These are phyloP conservation scores for Ustilago shanxiensis DNA, from an alignment of 1,284 basidiomycete species.

Conservation along the genomic window DNA sequence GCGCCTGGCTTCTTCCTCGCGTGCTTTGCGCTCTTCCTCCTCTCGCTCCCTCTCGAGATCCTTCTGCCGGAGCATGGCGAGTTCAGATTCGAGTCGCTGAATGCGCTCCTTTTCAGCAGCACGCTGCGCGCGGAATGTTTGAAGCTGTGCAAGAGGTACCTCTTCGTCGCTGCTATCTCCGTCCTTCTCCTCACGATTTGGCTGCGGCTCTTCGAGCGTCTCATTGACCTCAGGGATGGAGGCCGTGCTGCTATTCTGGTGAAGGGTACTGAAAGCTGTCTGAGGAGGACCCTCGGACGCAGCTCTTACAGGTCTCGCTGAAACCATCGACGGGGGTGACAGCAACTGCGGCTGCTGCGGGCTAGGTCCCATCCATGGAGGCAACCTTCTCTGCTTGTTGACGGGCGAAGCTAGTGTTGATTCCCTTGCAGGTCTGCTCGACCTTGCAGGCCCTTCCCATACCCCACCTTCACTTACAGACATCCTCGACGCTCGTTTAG, in stretches of 20 bases:
- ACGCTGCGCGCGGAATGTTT: slow-evolving; percentile 33
- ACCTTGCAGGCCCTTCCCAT: slow-evolving; percentile 17
- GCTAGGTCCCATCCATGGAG: slow-evolving; percentile 51
- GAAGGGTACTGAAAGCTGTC: slow-evolving; percentile 10
- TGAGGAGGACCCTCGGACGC: slow-evolving; percentile 13
- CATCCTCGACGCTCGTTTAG: slow-evolving; percentile 15
- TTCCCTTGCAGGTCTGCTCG: not conserved
- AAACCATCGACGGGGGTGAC: slow-evolving; percentile 12
- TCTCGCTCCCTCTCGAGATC: slow-evolving; percentile 36
- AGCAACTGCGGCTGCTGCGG: slow-evolving; percentile 22
- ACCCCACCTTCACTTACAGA: slow-evolving; percentile 31
- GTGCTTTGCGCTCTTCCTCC: slow-evolving; percentile 30
- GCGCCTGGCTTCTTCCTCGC: slow-evolving; percentile 36
- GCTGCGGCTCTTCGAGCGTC: not conserved
- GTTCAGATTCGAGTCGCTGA: slow-evolving; percentile 38
- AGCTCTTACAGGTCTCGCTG: slow-evolving; percentile 12
- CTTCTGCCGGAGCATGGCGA: slow-evolving; percentile 28
- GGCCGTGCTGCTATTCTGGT: slow-evolving; percentile 23
- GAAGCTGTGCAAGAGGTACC: slow-evolving; percentile 52
- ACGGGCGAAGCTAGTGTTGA: slow-evolving; percentile 25
- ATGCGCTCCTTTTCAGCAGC: slow-evolving; percentile 41
- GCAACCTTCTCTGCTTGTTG: slow-evolving; percentile 23
- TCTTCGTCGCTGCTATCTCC: slow-evolving; percentile 57
- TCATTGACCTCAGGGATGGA: slow-evolving; percentile 29
- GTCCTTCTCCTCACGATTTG: slow-evolving; percentile 2